Evolutionary conservation across 805 yeast genomes (phyloP), one percentile per base, ranked within the genome.

Genomic region (Isabelozyma pseudorhagii): DNA sequence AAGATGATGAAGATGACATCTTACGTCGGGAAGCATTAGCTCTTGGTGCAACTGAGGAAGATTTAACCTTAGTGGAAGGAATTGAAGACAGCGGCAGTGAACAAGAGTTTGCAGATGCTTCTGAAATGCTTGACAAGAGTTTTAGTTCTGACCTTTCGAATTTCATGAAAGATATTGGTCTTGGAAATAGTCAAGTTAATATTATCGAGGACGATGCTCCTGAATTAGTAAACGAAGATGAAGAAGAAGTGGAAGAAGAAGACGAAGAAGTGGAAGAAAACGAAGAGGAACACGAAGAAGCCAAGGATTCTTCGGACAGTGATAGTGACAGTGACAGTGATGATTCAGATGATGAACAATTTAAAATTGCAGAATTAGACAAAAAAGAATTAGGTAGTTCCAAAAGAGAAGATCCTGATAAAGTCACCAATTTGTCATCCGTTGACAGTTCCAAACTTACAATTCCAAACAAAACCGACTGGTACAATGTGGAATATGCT

Each of bases 1-100:
- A 56, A 43, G 53, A 56, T 42, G 50, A 54, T 9, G 53, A 51
- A 15, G 61, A 50, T n/a, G 78, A 71, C 3, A 50, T 72, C 2
- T 64, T 89, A 45, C 83, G 87, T 56, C 81, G 83, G 52, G 96
- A 87, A 69, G 96, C 96, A 2, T 64, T 84, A 11, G 84, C 84
- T 18, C 69, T 92, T 28, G 97, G 97, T 34, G 98, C 97, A 17
- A 78, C 89, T 13, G 94, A 88, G 56, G 92, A 84, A 18, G 97
- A 91, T 64, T 63, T 92, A 43, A 78, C 80, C 42, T 67, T 91
- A 46, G 57, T 92, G 10, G 76, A 78, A 34, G 87, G 77, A 13
- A 57, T 86, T 3, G 68, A 72, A 10, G 81, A 78, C 21, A 84
- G 77, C 34, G 80, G 73, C 28, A 77, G 82, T 56, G 84, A 80